A percentile compares a stretch with the other conserved stretches of the same genome.
Conservation (phyloP, 2,329 filamentous ascomycete genomes). For the Aspergillus ochraceus region DNA sequence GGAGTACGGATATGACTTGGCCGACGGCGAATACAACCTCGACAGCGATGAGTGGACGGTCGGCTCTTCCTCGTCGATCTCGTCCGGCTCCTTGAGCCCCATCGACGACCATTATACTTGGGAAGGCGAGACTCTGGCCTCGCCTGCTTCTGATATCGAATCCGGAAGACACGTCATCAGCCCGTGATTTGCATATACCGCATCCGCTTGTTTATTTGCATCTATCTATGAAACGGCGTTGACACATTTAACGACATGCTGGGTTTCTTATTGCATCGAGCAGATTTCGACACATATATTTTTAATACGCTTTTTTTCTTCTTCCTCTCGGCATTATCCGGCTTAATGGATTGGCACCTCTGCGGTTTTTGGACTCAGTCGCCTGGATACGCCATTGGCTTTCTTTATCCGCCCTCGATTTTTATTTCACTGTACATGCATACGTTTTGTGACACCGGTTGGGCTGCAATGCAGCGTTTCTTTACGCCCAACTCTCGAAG, state of each 20-base stretch:
- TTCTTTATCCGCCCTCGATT: slow-evolving; percentile 16
- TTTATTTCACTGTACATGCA: slow-evolving; percentile 39
- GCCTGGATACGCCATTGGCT: slow-evolving; percentile 17
- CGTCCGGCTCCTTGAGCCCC: slow-evolving; percentile 63
- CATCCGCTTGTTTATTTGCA: slow-evolving; percentile 23
- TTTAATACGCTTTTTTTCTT: slow-evolving; percentile 36
- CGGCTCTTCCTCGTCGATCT: slow-evolving; percentile 76
- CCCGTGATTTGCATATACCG: slow-evolving; percentile 25
- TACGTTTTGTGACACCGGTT: slow-evolving; percentile 24
- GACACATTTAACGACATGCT: slow-evolving; percentile 38
- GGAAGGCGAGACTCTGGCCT: slow-evolving; percentile 42
- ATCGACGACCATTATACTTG: slow-evolving; percentile 58
- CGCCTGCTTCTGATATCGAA: slow-evolving; percentile 40
- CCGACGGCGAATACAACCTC: slow-evolving; percentile 56
- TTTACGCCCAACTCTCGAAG: slow-evolving; percentile 14
- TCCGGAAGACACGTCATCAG: slow-evolving; percentile 34
- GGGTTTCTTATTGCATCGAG: slow-evolving; percentile 38
- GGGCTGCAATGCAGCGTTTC: slow-evolving; percentile 10
- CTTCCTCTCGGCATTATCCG: slow-evolving; percentile 15
- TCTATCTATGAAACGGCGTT: slow-evolving; percentile 37
- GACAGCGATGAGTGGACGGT: slow-evolving; percentile 90
- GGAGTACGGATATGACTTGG: slow-evolving; percentile 56
- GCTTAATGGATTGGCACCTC: slow-evolving; percentile 16
- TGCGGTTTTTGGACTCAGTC: slow-evolving; percentile 19
- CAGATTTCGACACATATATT: slow-evolving; percentile 39